Conservation (phyloP, 176 grass and related monocot genomes). For the Phyllostachys edulis region DNA sequence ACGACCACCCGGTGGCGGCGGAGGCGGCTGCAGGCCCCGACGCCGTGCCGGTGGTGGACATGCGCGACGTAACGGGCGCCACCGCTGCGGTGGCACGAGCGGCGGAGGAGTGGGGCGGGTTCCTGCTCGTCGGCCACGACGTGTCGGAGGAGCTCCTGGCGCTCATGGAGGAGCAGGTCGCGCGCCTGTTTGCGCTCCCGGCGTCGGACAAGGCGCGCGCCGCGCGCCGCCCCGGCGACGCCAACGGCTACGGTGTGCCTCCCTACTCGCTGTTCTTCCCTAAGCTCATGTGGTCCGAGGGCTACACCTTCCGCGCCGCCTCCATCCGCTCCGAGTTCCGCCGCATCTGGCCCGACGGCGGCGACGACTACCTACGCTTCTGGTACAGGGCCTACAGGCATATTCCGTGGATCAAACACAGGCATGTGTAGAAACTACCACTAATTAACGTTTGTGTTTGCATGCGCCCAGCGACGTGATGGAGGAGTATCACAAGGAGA, state of each 20-base stretch:
- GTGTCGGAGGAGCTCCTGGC: slow-evolving; percentile 9
- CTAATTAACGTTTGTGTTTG: background rate
- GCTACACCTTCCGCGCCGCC: slow-evolving; percentile 49
- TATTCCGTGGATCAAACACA: background rate
- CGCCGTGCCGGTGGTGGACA: slow-evolving; percentile 54
- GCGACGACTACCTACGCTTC: slow-evolving; percentile 13
- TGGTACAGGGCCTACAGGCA: slow-evolving; percentile 6
- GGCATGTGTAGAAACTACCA: no score
- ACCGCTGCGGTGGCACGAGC: slow-evolving; percentile 26
- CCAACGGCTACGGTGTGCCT: slow-evolving; percentile 41
- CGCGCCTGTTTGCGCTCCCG: slow-evolving; percentile 53
- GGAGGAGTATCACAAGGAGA: slow-evolving; percentile 56
- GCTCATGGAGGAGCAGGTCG: slow-evolving; percentile 23
- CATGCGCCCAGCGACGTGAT: slow-evolving; percentile 46
- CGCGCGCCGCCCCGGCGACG: background rate
- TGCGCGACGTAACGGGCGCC: background rate
- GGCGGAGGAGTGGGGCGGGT: slow-evolving; percentile 66
- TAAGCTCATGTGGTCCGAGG: slow-evolving; percentile 75
- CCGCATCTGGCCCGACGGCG: slow-evolving; percentile 57
- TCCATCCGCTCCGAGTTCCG: slow-evolving; percentile 41
- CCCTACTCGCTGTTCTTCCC: slow-evolving; percentile 48
- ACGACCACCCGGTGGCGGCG: slow-evolving; percentile 29
- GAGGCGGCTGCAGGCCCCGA: background rate
- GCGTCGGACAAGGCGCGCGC: slow-evolving; percentile 42
- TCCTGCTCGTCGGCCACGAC: slow-evolving; percentile 53